These are phyloP conservation scores for Magnolia changhungtana DNA, from an alignment of 164 flowering plant species.

Conservation along the genomic window DNA sequence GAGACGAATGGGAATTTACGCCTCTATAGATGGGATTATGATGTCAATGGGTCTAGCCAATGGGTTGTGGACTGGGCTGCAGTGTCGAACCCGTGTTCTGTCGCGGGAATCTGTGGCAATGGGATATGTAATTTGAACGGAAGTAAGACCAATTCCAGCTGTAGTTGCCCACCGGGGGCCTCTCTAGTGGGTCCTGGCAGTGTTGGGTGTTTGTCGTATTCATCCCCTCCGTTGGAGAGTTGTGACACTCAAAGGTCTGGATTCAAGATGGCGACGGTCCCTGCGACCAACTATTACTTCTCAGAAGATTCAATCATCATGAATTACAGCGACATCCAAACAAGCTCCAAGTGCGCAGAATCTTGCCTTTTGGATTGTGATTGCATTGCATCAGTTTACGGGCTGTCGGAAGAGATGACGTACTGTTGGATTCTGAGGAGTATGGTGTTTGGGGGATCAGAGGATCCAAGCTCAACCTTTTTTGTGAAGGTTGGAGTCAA, in stretches of 20 bases:
- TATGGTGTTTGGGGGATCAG: slow-evolving; percentile 78
- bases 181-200: slow-evolving; percentile 9
- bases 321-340: slow-evolving; percentile 58
- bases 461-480: slow-evolving; percentile 70
- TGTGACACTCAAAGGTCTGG: slow-evolving; percentile 11
- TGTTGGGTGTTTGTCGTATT: slow-evolving; percentile 30
- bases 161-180: slow-evolving; percentile 67
- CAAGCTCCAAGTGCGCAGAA: slow-evolving; percentile 60
- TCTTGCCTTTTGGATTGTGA: slow-evolving; percentile 70
- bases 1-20: slow-evolving; percentile 79
- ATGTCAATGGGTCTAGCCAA: slow-evolving; percentile 62
- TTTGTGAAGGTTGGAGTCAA: slow-evolving; percentile 54
- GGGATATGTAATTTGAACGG: slow-evolving; percentile 72
- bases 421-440: slow-evolving; percentile 82
- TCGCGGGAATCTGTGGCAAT: slow-evolving; percentile 84
- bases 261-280: slow-evolving; percentile 45
- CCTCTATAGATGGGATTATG: slow-evolving; percentile 70
- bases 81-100: slow-evolving; percentile 75
- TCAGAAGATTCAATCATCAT: slow-evolving; percentile 57
- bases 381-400: slow-evolving; percentile 86
- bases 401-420: slow-evolving; percentile 68
- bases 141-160: slow-evolving; percentile 64
- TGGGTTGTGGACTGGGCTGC: slow-evolving; percentile 97
- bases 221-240: slow-evolving; percentile 15
- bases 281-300: slow-evolving; percentile 69